Evolutionary conservation across 768 basidiomycete species (phyloP).

Genomic region (Suillus tomentosus): DNA sequence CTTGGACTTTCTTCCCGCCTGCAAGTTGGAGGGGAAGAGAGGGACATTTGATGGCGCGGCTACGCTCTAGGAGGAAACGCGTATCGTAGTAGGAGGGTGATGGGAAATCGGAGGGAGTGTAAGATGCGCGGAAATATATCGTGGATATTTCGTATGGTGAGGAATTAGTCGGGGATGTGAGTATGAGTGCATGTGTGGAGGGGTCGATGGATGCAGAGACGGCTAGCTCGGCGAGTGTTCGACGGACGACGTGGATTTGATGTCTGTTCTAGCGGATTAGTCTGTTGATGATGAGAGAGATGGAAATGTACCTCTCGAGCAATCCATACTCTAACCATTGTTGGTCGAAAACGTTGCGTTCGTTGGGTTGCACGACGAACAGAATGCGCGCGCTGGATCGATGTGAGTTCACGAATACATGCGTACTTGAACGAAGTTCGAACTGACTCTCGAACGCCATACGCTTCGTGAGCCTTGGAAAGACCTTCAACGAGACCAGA

Average conservation of each 20-base stretch:
- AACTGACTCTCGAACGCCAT: conserved; percentile 54
- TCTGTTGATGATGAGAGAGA: background rate
- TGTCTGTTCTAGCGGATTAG: conserved; percentile 46
- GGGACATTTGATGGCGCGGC: conserved; percentile 90
- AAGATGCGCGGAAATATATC: conserved; percentile 91
- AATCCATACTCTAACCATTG: conserved; percentile 86
- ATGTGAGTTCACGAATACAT: background rate
- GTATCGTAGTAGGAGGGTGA: conserved; percentile 64
- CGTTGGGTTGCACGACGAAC: conserved; percentile 86
- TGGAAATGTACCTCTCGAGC: conserved; percentile 60
- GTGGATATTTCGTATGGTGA: conserved; percentile 69
- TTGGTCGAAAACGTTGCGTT: conserved; percentile 96
- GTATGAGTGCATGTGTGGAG: conserved; percentile 42
- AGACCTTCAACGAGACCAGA: conserved; percentile 73
- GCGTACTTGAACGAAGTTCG: background rate
- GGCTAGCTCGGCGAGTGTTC: conserved; percentile 72
- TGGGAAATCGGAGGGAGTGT: conserved; percentile 81
- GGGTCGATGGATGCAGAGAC: conserved; percentile 57
- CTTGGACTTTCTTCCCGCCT: conserved; percentile 94
- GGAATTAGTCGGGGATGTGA: conserved; percentile 24
- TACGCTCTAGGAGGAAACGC: conserved; percentile 78
- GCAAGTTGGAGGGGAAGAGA: conserved; percentile 91
- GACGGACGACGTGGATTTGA: conserved; percentile 71
- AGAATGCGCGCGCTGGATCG: conserved; percentile 57
- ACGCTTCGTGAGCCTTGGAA: conserved; percentile 77